These are phyloP conservation scores for Pisolithus thermaeus DNA, from an alignment of 1,284 basidiomycete genomes.

Conservation along the genomic window DNA sequence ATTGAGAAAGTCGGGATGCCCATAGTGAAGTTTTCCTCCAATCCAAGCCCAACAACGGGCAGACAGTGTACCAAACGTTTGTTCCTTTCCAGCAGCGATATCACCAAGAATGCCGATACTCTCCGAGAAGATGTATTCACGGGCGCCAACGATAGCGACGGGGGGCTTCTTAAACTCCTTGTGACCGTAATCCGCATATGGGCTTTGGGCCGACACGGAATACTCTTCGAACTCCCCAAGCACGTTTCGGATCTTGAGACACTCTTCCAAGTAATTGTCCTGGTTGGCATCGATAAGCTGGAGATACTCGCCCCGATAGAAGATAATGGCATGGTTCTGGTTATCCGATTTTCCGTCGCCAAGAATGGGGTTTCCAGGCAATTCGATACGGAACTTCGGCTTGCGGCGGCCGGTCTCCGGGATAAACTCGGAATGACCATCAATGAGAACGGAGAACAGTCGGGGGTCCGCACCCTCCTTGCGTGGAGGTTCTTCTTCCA, in stretches of 20 bases:
- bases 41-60: constrained; percentile 96
- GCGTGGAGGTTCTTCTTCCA: constrained; percentile 91
- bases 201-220: constrained; percentile 78
- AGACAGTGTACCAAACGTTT: constrained; percentile 97
- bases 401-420: constrained; percentile 84
- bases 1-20: constrained; percentile 98
- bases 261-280: constrained; percentile 99
- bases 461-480: constrained; percentile 95
- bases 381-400: constrained; percentile 98
- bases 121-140: constrained; percentile 99
- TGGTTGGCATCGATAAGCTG: constrained; percentile 99
- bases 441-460: constrained; percentile 94
- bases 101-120: constrained; percentile 99
- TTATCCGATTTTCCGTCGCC: constrained; percentile 99
- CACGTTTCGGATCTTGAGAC: constrained; percentile 98
- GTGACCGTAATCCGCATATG: constrained; percentile 85
- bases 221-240: constrained; percentile 98
- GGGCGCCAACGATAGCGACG: constrained; percentile 95
- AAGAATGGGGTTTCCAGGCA: constrained; percentile 97
- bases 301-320: constrained; percentile 98
- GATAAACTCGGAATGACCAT: constrained; percentile 95
- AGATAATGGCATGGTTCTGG: constrained; percentile 99
- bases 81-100: constrained; percentile 97
- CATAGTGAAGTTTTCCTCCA: constrained; percentile 98
- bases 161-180: constrained; percentile 86